Base-by-base conservation (phyloP, 1,284 basidiomycete species). In the Apiotrichum laibachii region DNA sequence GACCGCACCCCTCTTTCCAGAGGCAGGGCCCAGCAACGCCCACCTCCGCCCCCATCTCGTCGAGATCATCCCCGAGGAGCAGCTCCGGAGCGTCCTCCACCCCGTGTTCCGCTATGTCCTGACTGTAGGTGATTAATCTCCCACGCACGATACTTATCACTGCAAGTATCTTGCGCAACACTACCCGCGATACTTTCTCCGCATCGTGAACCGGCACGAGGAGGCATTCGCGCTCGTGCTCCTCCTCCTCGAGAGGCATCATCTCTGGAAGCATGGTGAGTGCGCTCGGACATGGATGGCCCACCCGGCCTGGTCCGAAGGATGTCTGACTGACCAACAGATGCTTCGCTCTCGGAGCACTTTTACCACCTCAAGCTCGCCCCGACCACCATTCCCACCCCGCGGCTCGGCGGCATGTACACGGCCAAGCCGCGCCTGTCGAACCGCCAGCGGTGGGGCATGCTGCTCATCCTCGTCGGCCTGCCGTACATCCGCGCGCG, bases 51-150 rank as follows among this genome's bases (percentile, higher is more conserved):
- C 96, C 0, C 94, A 92, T 12, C 82, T 99, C 48, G 99, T 98
- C 71, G 96, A 99, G 78, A 85, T 99, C 5, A 83, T 96, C 31
- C 94, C 94, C 0, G 92, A 98, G 76, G 93, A 97, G 64, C 95
- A 99, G 76, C 85, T 99, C 22, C 81, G 88, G 61, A 90, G 94
- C 67, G 83, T 98, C 1, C 83, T 99, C 22, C 93, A 97, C 68
- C 96, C 96, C 9, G 94, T 95, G 15, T 81, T 97, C 68, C 92
- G 95, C 76, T 99, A 99, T 81, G 88, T 96, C 56, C 81, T 99
- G 47, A 90, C 89, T 57, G 92, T 93, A 72, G 80, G 86, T 65
- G 12, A 21, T 12, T 33, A 16, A 56, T 44, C 18, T 31, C 18
- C 3, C 21, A 8, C 35, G 34, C 33, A 4, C 34, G 2, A 3